Percentiles rank a stretch among this genome's conserved stretches.
These are phyloP conservation scores for Moricandia arvensis DNA, from an alignment of 345 rosid species.

Conservation along the genomic window DNA sequence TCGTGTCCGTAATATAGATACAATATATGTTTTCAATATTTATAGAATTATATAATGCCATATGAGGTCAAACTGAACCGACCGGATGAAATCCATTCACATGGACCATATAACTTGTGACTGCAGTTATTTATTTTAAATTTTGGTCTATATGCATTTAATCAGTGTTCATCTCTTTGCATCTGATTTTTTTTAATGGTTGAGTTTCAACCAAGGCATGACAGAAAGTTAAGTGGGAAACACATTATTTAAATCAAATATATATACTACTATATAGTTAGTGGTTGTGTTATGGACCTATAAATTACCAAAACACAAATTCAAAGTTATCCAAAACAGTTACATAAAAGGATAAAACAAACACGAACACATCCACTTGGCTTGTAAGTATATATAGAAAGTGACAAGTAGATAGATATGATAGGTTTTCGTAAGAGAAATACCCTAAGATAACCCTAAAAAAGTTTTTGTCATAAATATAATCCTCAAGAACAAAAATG, in stretches of 20 bases:
- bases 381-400: neutral
- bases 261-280: neutral
- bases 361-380: neutral
- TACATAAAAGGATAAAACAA: neutral
- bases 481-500: too few species aligned
- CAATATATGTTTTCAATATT: neutral
- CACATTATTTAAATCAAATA: neutral
- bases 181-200: neutral
- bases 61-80: slow-evolving; percentile 18
- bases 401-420: slow-evolving; percentile 4
- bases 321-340: slow-evolving; percentile 19
- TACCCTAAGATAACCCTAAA: too few species aligned
- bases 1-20: neutral
- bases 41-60: neutral
- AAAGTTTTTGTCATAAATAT: too few species aligned
- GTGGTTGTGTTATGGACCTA: slow-evolving; percentile 21
- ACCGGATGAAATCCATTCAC: slow-evolving; percentile 36
- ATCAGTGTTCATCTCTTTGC: slow-evolving; percentile 23
- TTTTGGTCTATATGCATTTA: neutral
- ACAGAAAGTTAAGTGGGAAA: slow-evolving; percentile 1
- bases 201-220: slow-evolving; percentile 17
- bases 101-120: slow-evolving; percentile 30
- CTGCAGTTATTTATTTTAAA: neutral
- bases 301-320: neutral
- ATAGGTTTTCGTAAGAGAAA: too few species aligned